Conservation (phyloP, 2,329 filamentous ascomycete species). For the Zasmidium cellare region DNA sequence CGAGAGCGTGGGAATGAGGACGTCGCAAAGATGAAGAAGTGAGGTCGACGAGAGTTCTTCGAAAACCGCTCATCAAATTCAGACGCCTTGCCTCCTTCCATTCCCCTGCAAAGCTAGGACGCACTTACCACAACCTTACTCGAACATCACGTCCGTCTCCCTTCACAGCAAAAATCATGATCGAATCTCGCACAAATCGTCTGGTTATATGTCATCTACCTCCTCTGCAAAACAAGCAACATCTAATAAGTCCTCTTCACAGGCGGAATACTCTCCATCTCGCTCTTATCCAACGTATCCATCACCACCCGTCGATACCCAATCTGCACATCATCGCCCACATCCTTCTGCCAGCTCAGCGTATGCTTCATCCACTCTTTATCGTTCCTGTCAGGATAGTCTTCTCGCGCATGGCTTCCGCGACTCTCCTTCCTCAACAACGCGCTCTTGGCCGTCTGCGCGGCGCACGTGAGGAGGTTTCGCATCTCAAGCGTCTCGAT, state of each 20-base stretch:
- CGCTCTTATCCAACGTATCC: constrained; percentile 46
- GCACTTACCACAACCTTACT: neutral
- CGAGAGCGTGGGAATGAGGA: too few species aligned
- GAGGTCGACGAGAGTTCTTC: neutral
- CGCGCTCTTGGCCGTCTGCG: constrained; percentile 48
- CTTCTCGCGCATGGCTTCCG: constrained; percentile 50
- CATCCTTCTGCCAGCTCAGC: constrained; percentile 45
- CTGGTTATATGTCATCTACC: too few species aligned
- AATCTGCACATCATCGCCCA: constrained; percentile 42
- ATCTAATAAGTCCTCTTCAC: constrained; percentile 32
- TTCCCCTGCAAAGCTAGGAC: neutral
- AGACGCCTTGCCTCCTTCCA: neutral
- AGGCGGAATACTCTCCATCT: constrained; percentile 39
- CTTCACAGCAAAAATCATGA: too few species aligned
- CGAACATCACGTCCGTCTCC: too few species aligned
- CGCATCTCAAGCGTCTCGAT: constrained; percentile 50
- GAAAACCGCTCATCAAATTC: neutral
- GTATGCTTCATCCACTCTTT: constrained; percentile 50
- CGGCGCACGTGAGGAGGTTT: constrained; percentile 49
- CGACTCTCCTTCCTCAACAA: constrained; percentile 46
- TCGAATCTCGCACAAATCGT: too few species aligned
- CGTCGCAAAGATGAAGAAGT: neutral
- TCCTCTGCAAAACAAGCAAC: too few species aligned
- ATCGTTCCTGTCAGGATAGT: constrained; percentile 46
- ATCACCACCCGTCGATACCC: constrained; percentile 45